phyloP scores from a whole-genome alignment of 2,329 filamentous ascomycete genomes.

The Alternaria solani region DNA sequence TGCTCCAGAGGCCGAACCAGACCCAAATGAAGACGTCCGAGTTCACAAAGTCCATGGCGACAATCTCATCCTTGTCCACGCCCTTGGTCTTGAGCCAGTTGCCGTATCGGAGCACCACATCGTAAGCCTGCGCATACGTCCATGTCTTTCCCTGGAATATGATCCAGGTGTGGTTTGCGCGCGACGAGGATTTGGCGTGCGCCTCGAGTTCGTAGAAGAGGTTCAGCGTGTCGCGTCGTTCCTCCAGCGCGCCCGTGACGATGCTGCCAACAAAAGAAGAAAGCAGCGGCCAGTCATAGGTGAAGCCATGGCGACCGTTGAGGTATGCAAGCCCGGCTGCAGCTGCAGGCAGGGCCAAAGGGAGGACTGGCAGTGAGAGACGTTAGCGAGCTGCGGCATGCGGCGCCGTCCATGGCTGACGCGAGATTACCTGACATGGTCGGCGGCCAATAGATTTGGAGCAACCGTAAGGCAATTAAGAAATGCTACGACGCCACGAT shows the following conservation, averaged over 20 bases:
- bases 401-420: neutral
- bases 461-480: neutral
- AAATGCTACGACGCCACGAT: neutral
- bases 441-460: neutral
- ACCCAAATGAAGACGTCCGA: constrained; percentile 48
- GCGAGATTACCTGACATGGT: constrained; percentile 14
- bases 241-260: constrained; percentile 56
- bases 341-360: constrained; percentile 43
- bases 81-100: constrained; percentile 49
- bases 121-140: constrained; percentile 48
- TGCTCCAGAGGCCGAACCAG: constrained; percentile 50
- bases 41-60: constrained; percentile 52
- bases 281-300: constrained; percentile 69
- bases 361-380: constrained; percentile 29
- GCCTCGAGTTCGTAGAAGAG: constrained; percentile 52
- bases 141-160: constrained; percentile 45
- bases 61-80: constrained; percentile 47
- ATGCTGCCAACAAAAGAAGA: constrained; percentile 60
- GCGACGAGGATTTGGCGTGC: constrained; percentile 38
- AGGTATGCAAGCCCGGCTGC: constrained; percentile 65
- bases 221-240: constrained; percentile 69
- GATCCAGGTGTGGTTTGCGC: constrained; percentile 41
- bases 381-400: constrained; percentile 2
- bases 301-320: constrained; percentile 72
- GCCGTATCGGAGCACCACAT: constrained; percentile 46